Conservation (phyloP, 768 basidiomycete species). For the Leccinum broughii region DNA sequence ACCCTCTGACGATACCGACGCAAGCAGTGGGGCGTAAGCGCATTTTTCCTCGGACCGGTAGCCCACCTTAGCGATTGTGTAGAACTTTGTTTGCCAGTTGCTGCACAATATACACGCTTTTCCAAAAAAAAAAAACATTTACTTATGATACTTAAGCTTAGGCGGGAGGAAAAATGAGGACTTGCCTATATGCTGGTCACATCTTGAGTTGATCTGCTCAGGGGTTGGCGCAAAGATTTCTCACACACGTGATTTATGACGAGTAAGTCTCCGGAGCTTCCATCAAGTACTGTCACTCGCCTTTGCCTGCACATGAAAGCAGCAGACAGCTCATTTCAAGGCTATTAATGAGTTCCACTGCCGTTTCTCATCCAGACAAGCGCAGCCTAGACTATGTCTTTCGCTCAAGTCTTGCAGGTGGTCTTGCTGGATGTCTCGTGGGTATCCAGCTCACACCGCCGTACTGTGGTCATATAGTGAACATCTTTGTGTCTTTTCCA, state of each 20-base stretch:
- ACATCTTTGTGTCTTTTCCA: slow-evolving; percentile 31
- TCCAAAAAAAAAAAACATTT: too few species aligned
- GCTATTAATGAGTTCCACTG: slow-evolving; percentile 36
- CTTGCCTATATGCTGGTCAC: too few species aligned
- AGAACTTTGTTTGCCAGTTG: too few species aligned
- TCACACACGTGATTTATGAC: slow-evolving; percentile 14
- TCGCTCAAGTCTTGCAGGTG: slow-evolving; percentile 89
- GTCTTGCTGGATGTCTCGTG: slow-evolving; percentile 91
- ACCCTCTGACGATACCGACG: too few species aligned
- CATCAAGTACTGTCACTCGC: not conserved
- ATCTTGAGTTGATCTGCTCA: too few species aligned
- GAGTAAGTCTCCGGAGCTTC: slow-evolving; percentile 17
- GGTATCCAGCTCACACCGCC: slow-evolving; percentile 34
- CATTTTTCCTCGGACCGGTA: too few species aligned
- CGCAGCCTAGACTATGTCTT: slow-evolving; percentile 61
- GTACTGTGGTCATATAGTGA: slow-evolving; percentile 4
- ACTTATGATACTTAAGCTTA: not conserved
- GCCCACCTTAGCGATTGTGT: too few species aligned
- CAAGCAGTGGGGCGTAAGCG: too few species aligned
- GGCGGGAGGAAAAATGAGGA: too few species aligned
- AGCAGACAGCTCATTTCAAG: slow-evolving; percentile 1
- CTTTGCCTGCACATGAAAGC: slow-evolving; percentile 12
- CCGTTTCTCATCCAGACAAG: slow-evolving; percentile 47
- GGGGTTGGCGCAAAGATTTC: not conserved
- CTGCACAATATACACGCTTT: too few species aligned